phyloP scores from a whole-genome alignment of 352 stramenopile genomes.

The Pelagophyceae sp. region DNA sequence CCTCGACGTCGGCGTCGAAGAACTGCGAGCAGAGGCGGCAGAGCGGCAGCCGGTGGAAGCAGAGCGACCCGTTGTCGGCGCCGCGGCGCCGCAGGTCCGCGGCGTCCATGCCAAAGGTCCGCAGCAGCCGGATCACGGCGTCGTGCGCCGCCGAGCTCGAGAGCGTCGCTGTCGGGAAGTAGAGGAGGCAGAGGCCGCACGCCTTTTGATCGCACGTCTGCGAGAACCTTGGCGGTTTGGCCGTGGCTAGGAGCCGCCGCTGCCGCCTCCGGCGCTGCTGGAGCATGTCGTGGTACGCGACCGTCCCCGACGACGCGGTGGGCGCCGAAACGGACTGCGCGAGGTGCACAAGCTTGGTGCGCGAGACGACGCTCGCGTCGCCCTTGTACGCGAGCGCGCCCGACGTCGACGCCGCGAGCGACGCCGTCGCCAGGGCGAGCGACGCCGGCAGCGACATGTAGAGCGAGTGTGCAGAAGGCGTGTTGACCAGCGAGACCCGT shows the following conservation, averaged over 20 bases:
- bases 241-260: not conserved
- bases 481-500: too few species aligned
- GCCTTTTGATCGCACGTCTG: not conserved
- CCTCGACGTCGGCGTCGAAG: not conserved
- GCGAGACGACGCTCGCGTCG: too few species aligned
- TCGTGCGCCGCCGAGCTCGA: not conserved
- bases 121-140: not conserved
- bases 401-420: too few species aligned
- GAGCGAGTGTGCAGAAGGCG: too few species aligned
- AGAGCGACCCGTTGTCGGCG: not conserved
- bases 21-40: constrained; percentile 15
- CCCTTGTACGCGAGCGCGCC: too few species aligned
- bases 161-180: not conserved
- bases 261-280: not conserved
- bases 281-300: not conserved
- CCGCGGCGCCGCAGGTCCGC: not conserved
- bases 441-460: too few species aligned
- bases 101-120: not conserved
- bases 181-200: not conserved
- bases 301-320: not conserved
- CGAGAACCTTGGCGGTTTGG: not conserved
- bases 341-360: too few species aligned
- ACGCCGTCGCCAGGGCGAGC: too few species aligned
- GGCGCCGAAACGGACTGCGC: too few species aligned
- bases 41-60: not conserved